Evolutionary conservation across 352 stramenopile genomes (phyloP).

Genomic region (Pythium diclinum): DNA sequence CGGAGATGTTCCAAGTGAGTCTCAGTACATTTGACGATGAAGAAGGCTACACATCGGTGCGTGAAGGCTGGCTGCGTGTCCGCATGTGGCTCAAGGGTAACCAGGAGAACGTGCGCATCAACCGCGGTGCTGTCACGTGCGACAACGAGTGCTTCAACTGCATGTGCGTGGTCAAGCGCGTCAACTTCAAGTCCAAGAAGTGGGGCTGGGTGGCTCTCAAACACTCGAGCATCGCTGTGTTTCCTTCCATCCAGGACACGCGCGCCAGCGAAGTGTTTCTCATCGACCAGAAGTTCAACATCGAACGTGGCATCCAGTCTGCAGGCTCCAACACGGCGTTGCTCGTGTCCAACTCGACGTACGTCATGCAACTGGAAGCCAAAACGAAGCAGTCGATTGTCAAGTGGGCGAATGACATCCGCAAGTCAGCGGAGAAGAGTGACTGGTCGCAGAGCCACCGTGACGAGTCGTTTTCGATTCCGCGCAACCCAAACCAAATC

Average conservation of each 20-base stretch:
- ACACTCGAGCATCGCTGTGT: constrained; percentile 76
- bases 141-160: constrained; percentile 90
- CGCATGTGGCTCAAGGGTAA: constrained; percentile 85
- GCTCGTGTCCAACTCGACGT: constrained; percentile 79
- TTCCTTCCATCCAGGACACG: constrained; percentile 72
- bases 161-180: constrained; percentile 85
- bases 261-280: constrained; percentile 66
- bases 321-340: constrained; percentile 76
- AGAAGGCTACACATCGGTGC: constrained; percentile 71
- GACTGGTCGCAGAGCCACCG: constrained; percentile 77
- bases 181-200: constrained; percentile 81
- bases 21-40: constrained; percentile 84
- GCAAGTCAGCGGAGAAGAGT: constrained; percentile 57
- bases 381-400: constrained; percentile 74
- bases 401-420: constrained; percentile 87
- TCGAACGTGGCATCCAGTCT: constrained; percentile 74
- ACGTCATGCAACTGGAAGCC: constrained; percentile 81
- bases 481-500: constrained; percentile 58
- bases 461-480: constrained; percentile 78
- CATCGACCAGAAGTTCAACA: constrained; percentile 80
- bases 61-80: constrained; percentile 82
- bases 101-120: constrained; percentile 82
- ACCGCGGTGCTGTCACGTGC: constrained; percentile 66
- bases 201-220: constrained; percentile 83
- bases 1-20: constrained; percentile 81